These are phyloP conservation scores for Fusarium avenaceum DNA, from an alignment of 2,329 filamentous ascomycete species.

Conservation along the genomic window DNA sequence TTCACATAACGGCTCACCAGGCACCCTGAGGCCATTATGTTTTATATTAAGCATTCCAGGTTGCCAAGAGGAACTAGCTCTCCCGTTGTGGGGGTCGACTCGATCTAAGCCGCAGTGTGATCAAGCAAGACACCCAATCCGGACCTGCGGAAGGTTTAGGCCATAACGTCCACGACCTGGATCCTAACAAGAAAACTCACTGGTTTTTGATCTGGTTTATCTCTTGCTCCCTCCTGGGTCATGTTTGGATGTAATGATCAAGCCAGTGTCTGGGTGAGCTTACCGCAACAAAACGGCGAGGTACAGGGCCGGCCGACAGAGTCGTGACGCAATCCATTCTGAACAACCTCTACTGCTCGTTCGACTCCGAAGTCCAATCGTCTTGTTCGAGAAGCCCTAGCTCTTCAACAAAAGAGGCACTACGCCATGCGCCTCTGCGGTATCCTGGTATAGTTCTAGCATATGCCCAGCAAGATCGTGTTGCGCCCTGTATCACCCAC, in stretches of 20 bases:
- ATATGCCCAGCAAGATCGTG: conserved; percentile 31
- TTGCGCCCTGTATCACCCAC: conserved; percentile 39
- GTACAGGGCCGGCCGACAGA: conserved; percentile 7
- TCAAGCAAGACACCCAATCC: conserved; percentile 41
- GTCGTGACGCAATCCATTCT: conserved; percentile 47
- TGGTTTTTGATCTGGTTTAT: background rate
- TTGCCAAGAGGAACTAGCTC: conserved; percentile 34
- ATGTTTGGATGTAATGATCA: conserved; percentile 10
- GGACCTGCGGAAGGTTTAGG: conserved; percentile 27
- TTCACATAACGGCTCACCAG: conserved; percentile 24
- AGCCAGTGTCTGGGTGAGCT: conserved; percentile 27
- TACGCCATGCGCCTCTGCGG: conserved; percentile 37
- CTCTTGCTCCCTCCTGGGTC: conserved; percentile 6
- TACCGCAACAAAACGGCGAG: conserved; percentile 2
- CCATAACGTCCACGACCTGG: conserved; percentile 13
- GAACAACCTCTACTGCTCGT: conserved; percentile 21
- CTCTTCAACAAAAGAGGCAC: conserved; percentile 28
- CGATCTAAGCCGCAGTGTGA: conserved; percentile 38
- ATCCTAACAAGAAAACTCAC: conserved; percentile 4
- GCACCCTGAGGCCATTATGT: conserved; percentile 35
- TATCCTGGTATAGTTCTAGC: conserved; percentile 29
- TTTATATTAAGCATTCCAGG: conserved; percentile 20
- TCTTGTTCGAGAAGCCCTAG: conserved; percentile 11
- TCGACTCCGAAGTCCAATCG: conserved; percentile 22
- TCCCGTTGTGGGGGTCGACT: conserved; percentile 41